These are phyloP conservation scores for Domatiomyces globalis DNA, from an alignment of 2,329 filamentous ascomycete genomes.

Conservation along the genomic window DNA sequence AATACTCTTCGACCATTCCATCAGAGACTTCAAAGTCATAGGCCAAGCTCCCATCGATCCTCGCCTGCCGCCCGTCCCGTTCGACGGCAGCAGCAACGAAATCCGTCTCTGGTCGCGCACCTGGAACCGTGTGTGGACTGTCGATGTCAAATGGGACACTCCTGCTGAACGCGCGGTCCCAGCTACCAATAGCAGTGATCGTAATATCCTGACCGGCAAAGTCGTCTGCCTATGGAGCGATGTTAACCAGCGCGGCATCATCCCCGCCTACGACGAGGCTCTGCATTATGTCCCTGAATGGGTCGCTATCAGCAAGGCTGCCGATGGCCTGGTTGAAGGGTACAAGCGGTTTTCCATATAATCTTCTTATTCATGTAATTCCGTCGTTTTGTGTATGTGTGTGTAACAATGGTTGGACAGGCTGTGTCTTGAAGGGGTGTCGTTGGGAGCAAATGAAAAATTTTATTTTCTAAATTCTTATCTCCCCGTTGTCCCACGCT, in stretches of 20 bases:
- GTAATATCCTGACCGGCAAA: slow-evolving; percentile 42
- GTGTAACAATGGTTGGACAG: not conserved
- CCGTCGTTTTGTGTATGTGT: not conserved
- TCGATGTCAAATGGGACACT: slow-evolving; percentile 53
- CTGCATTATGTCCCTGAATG: slow-evolving; percentile 63
- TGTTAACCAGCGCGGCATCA: slow-evolving; percentile 53
- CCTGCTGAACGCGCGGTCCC: slow-evolving; percentile 20
- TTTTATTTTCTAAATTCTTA: not conserved
- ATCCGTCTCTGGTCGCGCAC: slow-evolving; percentile 70
- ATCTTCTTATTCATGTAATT: slow-evolving; percentile 6
- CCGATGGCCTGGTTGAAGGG: slow-evolving; percentile 69
- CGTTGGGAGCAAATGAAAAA: not conserved
- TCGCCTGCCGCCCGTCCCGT: slow-evolving; percentile 49
- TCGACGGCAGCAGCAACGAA: slow-evolving; percentile 47
- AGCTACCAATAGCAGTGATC: slow-evolving; percentile 8
- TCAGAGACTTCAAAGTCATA: slow-evolving; percentile 50
- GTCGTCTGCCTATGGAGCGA: slow-evolving; percentile 82
- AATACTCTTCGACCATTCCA: slow-evolving; percentile 54
- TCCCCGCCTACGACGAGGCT: slow-evolving; percentile 75
- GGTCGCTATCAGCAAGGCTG: slow-evolving; percentile 61
- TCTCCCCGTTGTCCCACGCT: too few species aligned
- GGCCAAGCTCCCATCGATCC: slow-evolving; percentile 46
- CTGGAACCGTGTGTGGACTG: slow-evolving; percentile 62
- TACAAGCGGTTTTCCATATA: slow-evolving; percentile 52
- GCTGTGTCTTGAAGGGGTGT: not conserved